Conservation (phyloP, 768 basidiomycete species). For the Podaxis carcinomalis region DNA sequence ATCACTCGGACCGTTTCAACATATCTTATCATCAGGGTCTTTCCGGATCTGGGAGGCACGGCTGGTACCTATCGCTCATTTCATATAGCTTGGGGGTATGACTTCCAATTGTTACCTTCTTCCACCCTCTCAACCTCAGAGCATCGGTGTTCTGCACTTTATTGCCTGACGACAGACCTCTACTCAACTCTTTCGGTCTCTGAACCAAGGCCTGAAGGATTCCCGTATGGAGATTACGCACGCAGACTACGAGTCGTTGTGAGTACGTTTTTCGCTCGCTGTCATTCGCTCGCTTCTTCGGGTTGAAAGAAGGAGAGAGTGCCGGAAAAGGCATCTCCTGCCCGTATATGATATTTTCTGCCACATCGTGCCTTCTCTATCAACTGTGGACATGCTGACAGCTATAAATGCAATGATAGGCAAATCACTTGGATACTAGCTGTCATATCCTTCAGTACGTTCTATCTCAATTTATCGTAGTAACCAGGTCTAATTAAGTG, state of each 20-base stretch:
- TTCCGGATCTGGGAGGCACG: too few species aligned
- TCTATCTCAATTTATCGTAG: not conserved
- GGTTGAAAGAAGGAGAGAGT: not conserved
- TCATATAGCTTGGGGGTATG: too few species aligned
- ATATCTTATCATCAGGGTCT: too few species aligned
- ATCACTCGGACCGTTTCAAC: too few species aligned
- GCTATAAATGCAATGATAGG: not conserved
- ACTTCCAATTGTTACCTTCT: too few species aligned
- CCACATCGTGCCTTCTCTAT: not conserved
- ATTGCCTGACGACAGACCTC: too few species aligned
- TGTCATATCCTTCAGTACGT: slow-evolving; percentile 2
- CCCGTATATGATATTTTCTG: not conserved
- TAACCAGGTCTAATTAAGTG: not conserved
- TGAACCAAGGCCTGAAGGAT: not conserved
- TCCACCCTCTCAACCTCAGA: too few species aligned
- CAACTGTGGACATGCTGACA: not conserved
- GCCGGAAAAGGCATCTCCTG: too few species aligned
- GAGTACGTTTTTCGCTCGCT: not conserved
- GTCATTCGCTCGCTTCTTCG: not conserved
- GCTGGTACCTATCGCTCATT: too few species aligned
- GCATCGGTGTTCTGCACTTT: too few species aligned
- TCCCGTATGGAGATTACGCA: not conserved
- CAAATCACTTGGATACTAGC: slow-evolving; percentile 1
- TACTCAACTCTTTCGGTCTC: not conserved
- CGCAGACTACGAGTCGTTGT: slow-evolving; percentile 1